Base-by-base conservation (phyloP, 1,139 yeast species). In the Debaryomyces coudertii region DNA sequence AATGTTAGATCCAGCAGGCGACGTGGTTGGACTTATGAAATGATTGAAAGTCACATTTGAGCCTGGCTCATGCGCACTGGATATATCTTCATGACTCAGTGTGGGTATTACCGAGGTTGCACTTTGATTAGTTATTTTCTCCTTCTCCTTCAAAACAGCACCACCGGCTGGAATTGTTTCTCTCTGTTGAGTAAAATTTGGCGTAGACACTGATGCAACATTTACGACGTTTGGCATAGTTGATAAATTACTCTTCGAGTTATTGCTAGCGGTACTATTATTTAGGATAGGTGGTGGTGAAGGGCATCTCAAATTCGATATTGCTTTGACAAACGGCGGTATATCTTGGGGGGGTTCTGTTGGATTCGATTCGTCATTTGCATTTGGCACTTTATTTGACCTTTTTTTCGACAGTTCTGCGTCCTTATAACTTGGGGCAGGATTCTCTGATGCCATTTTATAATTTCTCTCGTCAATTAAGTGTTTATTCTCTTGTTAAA, bases 221-320 rank as follows among this genome's bases (percentile, higher is more conserved):
- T 30, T 27, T 15, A 37, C 7, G 15, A 41, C 14, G 27, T 18
- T 24, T 12, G 31, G 20, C 18, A 5, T 54, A 6, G 63, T 52
- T 3, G 56, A 47, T n/a, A 45, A 54, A 25, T 24, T 20, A 11
- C 28, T 52, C 54, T 47, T 18, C 48, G 53, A 29, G 46, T 54
- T 45, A 40, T 18, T 11, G 9, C 11, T 33, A 5, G n/a, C 11
- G 18, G 16, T 33, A 18, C 36, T 18, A 14, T 63, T 77, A 53
- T 78, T 78, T 43, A 82, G 65, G 44, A 83, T 82, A 2, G 88
- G 87, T 1, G 88, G 87, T 15, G 88, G 88, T 3, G 87, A 82
- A 2, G 88, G 87, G 54, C 86, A 80, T 48, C 85, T 70, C 44
- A 81, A 61, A 55, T 74, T 79, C 7, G 87, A 79, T 40, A 81